Base-by-base conservation (phyloP, 257 asterid species). In the Solanum tarapatanum region DNA sequence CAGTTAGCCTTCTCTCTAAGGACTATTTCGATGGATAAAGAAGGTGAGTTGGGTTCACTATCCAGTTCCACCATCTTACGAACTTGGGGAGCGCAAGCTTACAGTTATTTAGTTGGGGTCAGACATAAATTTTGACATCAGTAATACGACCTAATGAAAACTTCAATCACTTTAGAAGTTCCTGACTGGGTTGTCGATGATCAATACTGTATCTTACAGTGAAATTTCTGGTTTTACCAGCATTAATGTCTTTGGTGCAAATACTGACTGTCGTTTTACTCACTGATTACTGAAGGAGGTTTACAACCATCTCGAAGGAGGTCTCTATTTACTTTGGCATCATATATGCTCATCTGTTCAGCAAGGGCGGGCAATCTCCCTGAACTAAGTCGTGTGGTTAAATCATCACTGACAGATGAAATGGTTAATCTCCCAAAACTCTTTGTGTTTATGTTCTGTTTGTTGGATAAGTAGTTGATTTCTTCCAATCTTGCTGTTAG, bases 1-100 rank as follows among this genome's bases (percentile, higher is more conserved):
- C 94, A 92, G 91, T 88, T 92, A 86, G 94, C 92, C 58, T 90
- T 92, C 68, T 92, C 94, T 88, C 91, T 92, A 11, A 88, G 92
- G 89, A 86, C 88, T 86, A 84, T 91, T 87, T 87, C 92, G 77
- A 88, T 90, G 70, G 91, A 91, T 62, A 89, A 80, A 51, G 90
- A 89, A 84, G 94, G 94, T 92, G 87, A 82, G 91, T 84, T 86
- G 82, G 72, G 83, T 83, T 89, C 83, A 37, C 41, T 21, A 26
- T 87, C 68, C 33, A 62, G 64, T 68, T 68, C 87, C 82, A 66
- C 21, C 62, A 16, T 64, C 55, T 45, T 62, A 68, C 17, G n/a
- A 39, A 66, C 39, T 39, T 62, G 69, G 69, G 84, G 68, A 48
- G 39, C 32, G n/a, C 69, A 26, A 26, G 66, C 26, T 79, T 80